These are phyloP conservation scores for Globisporangium emineosum DNA, from an alignment of 352 stramenopile genomes.

Conservation along the genomic window DNA sequence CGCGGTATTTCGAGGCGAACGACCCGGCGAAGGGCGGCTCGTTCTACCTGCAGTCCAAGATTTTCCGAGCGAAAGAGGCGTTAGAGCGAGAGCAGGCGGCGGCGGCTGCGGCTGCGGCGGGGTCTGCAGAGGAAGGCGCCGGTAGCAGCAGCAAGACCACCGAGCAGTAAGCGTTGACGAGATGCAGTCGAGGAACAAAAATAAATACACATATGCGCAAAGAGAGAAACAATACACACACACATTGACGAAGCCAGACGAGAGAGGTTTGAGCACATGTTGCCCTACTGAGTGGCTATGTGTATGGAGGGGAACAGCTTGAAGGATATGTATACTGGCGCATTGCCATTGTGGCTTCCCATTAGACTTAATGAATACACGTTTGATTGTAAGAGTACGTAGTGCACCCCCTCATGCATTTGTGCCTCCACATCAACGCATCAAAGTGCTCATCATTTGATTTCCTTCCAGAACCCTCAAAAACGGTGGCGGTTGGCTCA, in stretches of 20 bases:
- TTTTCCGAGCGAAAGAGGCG: constrained; percentile 89
- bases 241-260: neutral
- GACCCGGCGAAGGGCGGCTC: constrained; percentile 88
- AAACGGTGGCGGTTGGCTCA: neutral
- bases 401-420: neutral
- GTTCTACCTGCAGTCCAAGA: constrained; percentile 93
- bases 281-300: neutral
- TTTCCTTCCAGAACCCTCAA: constrained; percentile 11
- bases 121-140: constrained; percentile 12
- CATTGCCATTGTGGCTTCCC: neutral
- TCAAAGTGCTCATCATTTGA: constrained; percentile 1
- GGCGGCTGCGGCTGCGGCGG: constrained; percentile 14
- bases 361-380: constrained; percentile 1
- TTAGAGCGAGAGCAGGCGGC: constrained; percentile 41
- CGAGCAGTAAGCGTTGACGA: constrained; percentile 3
- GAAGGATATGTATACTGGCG: neutral
- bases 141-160: constrained; percentile 26
- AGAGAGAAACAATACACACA: constrained; percentile 11
- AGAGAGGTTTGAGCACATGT: neutral
- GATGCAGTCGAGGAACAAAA: neutral
- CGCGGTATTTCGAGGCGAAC: constrained; percentile 87
- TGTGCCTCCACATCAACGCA: neutral
- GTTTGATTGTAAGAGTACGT: neutral
- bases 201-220: neutral
- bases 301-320: neutral